Percentiles rank a stretch among this genome's conserved stretches.
phyloP scores from a whole-genome alignment of 208 protist genomes.

The Blastocrithidia nonstop region DNA sequence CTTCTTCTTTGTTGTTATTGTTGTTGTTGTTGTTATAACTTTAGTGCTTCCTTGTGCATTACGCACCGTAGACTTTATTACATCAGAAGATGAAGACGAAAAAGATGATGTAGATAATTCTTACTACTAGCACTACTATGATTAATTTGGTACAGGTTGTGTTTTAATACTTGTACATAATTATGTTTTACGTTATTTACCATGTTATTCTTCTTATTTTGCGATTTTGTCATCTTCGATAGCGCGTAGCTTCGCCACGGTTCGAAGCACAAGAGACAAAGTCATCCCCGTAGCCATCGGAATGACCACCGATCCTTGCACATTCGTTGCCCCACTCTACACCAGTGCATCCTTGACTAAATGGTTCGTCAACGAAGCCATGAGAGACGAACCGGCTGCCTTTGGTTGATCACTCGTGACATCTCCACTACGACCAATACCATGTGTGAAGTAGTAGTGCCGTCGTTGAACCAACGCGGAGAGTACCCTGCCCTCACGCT shows the following conservation, averaged over 20 bases:
- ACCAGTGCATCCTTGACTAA: slow-evolving; percentile 73
- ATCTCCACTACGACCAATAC: slow-evolving; percentile 92
- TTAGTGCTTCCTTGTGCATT: neutral
- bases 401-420: slow-evolving; percentile 93
- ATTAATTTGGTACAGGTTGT: no score
- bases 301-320: slow-evolving; percentile 64
- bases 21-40: neutral
- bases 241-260: slow-evolving; percentile 25
- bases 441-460: slow-evolving; percentile 87
- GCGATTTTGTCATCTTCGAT: no score
- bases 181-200: no score
- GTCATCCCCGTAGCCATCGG: slow-evolving; percentile 95
- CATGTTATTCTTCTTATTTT: no score
- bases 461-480: slow-evolving; percentile 65
- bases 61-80: slow-evolving; percentile 1
- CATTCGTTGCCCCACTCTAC: slow-evolving; percentile 24
- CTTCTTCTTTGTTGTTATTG: neutral
- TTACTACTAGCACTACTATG: no score
- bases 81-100: no score
- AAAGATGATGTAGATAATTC: no score
- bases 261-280: slow-evolving; percentile 64
- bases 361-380: slow-evolving; percentile 84
- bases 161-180: no score
- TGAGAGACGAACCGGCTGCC: slow-evolving; percentile 91
- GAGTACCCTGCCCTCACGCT: slow-evolving; percentile 91